Evolutionary conservation across 2,329 filamentous ascomycete genomes (phyloP).

Genomic region (Chaetomium sp.): DNA sequence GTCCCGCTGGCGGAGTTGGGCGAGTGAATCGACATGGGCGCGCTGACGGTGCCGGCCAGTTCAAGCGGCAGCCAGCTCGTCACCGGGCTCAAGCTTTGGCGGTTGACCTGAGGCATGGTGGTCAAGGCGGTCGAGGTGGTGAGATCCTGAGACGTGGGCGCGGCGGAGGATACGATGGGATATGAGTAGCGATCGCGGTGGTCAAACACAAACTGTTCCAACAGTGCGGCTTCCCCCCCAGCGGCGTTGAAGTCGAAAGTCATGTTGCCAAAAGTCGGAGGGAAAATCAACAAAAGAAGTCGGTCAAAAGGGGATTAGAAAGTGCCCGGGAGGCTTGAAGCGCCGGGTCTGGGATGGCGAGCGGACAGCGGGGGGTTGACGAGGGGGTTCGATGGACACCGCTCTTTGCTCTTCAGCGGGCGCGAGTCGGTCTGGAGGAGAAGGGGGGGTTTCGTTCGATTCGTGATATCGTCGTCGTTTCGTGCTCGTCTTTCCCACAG

Average conservation of each 20-base stretch:
- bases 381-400: constrained; percentile 32
- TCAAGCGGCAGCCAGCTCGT: constrained; percentile 43
- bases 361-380: constrained; percentile 1
- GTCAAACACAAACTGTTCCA: constrained; percentile 55
- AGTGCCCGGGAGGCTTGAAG: constrained; percentile 40
- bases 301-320: constrained; percentile 32
- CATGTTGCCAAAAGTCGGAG: constrained; percentile 38
- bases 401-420: constrained; percentile 35
- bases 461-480: constrained; percentile 18
- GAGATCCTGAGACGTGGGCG: constrained; percentile 30
- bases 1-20: constrained; percentile 38
- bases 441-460: constrained; percentile 17
- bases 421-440: constrained; percentile 31
- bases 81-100: constrained; percentile 39
- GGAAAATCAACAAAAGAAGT: constrained; percentile 27
- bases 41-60: constrained; percentile 31
- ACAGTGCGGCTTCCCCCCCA: constrained; percentile 49
- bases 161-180: constrained; percentile 34
- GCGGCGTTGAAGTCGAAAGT: constrained; percentile 54
- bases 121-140: constrained; percentile 29
- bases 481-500: background rate
- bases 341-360: constrained; percentile 25
- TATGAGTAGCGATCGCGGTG: constrained; percentile 50
- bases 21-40: constrained; percentile 30
- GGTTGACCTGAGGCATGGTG: constrained; percentile 35